Evolutionary conservation across 768 basidiomycete genomes (phyloP).

Genomic region (Termitomyces sp.): DNA sequence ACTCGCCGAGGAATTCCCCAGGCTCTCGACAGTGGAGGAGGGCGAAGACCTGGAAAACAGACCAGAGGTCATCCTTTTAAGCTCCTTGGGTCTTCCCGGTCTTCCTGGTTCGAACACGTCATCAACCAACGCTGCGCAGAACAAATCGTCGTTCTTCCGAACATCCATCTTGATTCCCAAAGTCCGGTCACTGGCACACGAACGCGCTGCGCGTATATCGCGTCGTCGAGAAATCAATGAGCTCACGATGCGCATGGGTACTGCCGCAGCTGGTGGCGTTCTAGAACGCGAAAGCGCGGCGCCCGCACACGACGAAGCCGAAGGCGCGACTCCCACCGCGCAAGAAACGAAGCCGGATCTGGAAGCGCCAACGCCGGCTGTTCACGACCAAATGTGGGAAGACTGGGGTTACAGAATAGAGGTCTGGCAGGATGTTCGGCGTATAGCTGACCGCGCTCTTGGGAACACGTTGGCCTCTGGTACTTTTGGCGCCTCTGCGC

Average conservation of each 20-base stretch:
- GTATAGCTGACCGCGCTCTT: conserved; percentile 72
- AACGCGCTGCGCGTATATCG: conserved; percentile 51
- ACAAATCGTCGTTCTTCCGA: conserved; percentile 50
- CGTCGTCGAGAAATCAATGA: conserved; percentile 76
- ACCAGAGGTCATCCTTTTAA: conserved; percentile 48
- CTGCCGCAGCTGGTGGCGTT: conserved; percentile 68
- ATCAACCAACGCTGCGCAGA: conserved; percentile 16
- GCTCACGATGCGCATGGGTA: conserved; percentile 77
- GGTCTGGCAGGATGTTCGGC: conserved; percentile 63
- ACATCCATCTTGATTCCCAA: conserved; percentile 66
- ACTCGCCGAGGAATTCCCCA: conserved; percentile 62
- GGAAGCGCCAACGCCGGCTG: conserved; percentile 1
- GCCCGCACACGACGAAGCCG: conserved; percentile 7
- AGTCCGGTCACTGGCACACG: conserved; percentile 46
- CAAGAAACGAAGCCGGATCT: not conserved
- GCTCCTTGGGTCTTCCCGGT: conserved; percentile 29
- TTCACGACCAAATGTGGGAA: conserved; percentile 38
- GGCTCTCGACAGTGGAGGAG: conserved; percentile 36
- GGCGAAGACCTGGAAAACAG: conserved; percentile 29
- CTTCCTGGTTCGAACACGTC: conserved; percentile 25
- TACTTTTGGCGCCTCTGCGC: conserved; percentile 18
- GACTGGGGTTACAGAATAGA: conserved; percentile 72
- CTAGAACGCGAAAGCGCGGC: conserved; percentile 38
- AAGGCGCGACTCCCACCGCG: too few species aligned
- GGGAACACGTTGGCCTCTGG: conserved; percentile 52